phyloP scores from a whole-genome alignment of 768 basidiomycete genomes.

The Suillus tomentosus region DNA sequence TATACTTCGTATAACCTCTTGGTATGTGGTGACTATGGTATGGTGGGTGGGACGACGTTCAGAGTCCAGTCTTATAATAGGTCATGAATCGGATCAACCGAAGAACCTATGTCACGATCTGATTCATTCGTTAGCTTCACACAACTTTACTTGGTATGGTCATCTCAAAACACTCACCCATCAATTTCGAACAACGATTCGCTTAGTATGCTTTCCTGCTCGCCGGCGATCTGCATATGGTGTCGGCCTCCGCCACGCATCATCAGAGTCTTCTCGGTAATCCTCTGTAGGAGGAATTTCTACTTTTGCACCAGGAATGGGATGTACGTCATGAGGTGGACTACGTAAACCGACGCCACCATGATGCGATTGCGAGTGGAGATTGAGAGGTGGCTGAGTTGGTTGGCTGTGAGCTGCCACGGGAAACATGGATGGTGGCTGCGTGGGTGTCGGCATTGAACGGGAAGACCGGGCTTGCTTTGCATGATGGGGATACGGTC shows the following conservation, averaged over 20 bases:
- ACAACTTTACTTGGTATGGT: too few relatives aligned
- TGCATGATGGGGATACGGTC: conserved; percentile 35
- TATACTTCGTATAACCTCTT: conserved; percentile 5
- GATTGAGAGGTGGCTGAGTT: conserved; percentile 37
- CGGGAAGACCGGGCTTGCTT: conserved; percentile 34
- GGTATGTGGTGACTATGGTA: conserved; percentile 3
- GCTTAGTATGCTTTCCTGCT: conserved; percentile 78
- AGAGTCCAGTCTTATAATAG: neutral
- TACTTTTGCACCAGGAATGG: conserved; percentile 35
- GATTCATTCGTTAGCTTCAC: conserved; percentile 4
- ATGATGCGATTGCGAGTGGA: conserved; percentile 31
- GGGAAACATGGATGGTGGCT: conserved; percentile 31
- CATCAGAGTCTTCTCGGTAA: conserved; percentile 59
- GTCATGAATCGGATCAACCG: conserved; percentile 3
- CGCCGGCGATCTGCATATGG: conserved; percentile 74
- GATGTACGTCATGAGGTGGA: conserved; percentile 46
- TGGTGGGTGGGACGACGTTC: neutral
- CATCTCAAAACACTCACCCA: neutral
- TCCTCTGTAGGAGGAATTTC: conserved; percentile 45
- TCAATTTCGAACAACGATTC: conserved; percentile 59
- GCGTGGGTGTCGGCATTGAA: conserved; percentile 25
- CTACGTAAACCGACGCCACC: conserved; percentile 41
- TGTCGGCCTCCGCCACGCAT: conserved; percentile 72
- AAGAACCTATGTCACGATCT: neutral
- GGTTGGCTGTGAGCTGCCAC: conserved; percentile 34